Percentiles rank a stretch among this genome's conserved stretches.
Conservation (phyloP, 1,139 yeast genomes). For the Meyerozyma athensensis region DNA sequence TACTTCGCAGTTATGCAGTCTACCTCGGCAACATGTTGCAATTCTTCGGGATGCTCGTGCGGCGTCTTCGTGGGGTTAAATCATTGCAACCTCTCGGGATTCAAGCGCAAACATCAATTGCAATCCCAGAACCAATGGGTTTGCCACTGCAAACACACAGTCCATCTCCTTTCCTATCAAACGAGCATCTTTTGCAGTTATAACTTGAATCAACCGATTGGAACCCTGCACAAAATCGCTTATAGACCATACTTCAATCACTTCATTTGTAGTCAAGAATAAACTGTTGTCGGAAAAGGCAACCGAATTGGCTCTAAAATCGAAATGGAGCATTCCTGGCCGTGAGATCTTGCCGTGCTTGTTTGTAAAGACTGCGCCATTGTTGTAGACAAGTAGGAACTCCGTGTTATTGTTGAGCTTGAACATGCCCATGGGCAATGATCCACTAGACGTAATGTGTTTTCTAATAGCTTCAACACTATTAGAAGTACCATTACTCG, state of each 20-base stretch:
- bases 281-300: conserved; percentile 57
- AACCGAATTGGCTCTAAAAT: conserved; percentile 55
- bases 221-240: conserved; percentile 46
- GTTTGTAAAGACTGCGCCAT: conserved; percentile 68
- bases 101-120: conserved; percentile 45
- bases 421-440: conserved; percentile 60
- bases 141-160: conserved; percentile 57
- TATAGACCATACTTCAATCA: conserved; percentile 65
- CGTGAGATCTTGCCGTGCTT: conserved; percentile 61
- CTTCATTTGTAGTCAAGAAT: conserved; percentile 61
- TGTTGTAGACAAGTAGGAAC: conserved; percentile 64
- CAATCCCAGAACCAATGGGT: conserved; percentile 61
- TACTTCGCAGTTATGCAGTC: neutral
- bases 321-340: conserved; percentile 53
- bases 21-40: conserved; percentile 3
- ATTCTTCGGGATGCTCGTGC: neutral
- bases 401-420: conserved; percentile 48
- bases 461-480: conserved; percentile 29
- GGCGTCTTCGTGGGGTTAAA: neutral
- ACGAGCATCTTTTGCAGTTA: conserved; percentile 63
- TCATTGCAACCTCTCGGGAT: neutral
- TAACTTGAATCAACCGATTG: conserved; percentile 62
- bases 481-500: neutral
- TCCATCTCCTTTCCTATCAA: conserved; percentile 40
- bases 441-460: conserved; percentile 29